Base-by-base conservation (phyloP, 2,329 filamentous ascomycete species). In the Ramularia collo-cygni region DNA sequence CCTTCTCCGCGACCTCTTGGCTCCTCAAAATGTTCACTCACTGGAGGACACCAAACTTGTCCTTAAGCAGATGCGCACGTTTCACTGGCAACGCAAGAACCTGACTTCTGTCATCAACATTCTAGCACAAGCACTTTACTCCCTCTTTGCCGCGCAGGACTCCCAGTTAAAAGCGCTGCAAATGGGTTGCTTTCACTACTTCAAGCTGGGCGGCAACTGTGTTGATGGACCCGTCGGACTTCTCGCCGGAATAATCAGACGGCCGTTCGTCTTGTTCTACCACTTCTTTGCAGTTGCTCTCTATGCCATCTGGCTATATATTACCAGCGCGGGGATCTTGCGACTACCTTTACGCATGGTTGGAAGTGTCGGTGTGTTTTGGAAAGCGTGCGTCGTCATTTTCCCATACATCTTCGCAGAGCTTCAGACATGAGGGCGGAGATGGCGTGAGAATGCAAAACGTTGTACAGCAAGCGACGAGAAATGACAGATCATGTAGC, bases 221-320 rank as follows among this genome's bases (percentile, higher is more conserved):
- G 76, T 87, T 15, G 78, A 85, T 47, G 87, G 84, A 24, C 92
- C 92, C 2, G 79, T 83, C 32, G 84, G 85, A 19, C 69, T 98
- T 44, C 72, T 98, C 7, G 86, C 78, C 1, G 92, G 88, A 10
- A 74, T 96, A 42, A 81, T 94, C 50, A 76, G 81, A 35, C 76
- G 80, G 38, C 92, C 92, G 0, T 64, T 80, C 37, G 75, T 88
- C 28, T 77, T 98, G 28, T 81, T 92, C 53, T 85, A 83, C 61
- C 92, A 98, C 65, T 98, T 98, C 69, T 98, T 95, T 67, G 77
- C 81, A 18, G 92, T 98, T 21, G 92, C 92, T 2, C 79, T 96
- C 52, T 76, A 94, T 50, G 80, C 83, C 17, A 87, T 96, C 50
- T 93, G 85, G 83, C 64, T 81, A n/a, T 58, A 67, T 30, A 64